Evolutionary conservation across 2,329 filamentous ascomycete genomes (phyloP).

Genomic region (Cladophialophora carrionii): DNA sequence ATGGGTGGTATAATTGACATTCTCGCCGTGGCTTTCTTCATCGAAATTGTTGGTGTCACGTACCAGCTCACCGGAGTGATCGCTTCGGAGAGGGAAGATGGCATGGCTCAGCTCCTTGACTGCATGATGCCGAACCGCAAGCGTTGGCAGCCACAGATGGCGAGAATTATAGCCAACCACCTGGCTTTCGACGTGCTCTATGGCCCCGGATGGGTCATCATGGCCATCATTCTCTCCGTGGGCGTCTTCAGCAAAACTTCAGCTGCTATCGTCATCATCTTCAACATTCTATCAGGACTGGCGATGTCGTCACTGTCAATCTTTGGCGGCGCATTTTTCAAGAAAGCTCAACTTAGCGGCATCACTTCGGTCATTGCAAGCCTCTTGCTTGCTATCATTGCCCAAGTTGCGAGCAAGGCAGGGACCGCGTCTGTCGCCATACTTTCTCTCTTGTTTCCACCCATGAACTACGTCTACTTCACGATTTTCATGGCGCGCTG

Average conservation of each 20-base stretch:
- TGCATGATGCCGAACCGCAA: slow-evolving; percentile 82
- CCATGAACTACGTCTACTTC: slow-evolving; percentile 87
- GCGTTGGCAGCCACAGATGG: slow-evolving; percentile 75
- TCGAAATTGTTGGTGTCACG: slow-evolving; percentile 76
- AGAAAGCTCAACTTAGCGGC: slow-evolving; percentile 82
- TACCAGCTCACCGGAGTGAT: slow-evolving; percentile 88
- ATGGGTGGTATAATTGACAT: slow-evolving; percentile 75
- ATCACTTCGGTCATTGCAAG: slow-evolving; percentile 74
- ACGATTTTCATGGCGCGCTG: slow-evolving; percentile 75
- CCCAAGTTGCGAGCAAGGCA: slow-evolving; percentile 71
- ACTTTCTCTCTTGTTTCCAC: slow-evolving; percentile 76
- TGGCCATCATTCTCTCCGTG: slow-evolving; percentile 64
- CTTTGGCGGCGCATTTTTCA: slow-evolving; percentile 80
- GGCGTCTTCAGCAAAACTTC: slow-evolving; percentile 69
- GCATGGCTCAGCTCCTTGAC: slow-evolving; percentile 86
- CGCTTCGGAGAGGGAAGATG: slow-evolving; percentile 80
- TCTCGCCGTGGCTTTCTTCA: slow-evolving; percentile 76
- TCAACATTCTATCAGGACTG: slow-evolving; percentile 75
- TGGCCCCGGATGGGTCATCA: slow-evolving; percentile 78
- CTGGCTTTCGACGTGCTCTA: slow-evolving; percentile 80
- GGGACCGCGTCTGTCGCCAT: slow-evolving; percentile 67
- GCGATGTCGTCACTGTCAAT: slow-evolving; percentile 79
- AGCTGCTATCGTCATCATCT: slow-evolving; percentile 68
- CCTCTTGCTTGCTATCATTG: slow-evolving; percentile 77
- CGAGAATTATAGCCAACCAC: slow-evolving; percentile 77